Evolutionary conservation across 805 yeast species (phyloP), one percentile per base, ranked within the genome.

Genomic region (Zygotorulaspora sp.): DNA sequence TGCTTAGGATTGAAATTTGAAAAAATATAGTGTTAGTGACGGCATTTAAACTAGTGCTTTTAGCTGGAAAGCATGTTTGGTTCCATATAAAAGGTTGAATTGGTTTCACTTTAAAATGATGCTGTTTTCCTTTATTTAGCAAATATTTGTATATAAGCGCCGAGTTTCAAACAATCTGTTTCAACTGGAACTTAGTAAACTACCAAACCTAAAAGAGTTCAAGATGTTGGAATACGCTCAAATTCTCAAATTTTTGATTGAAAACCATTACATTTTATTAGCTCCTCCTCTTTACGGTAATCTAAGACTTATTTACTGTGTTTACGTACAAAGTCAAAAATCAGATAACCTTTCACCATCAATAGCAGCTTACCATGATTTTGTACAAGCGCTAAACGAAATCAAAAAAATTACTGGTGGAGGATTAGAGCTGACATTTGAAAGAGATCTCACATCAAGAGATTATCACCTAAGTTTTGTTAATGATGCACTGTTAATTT

Each of bases 231-330:
- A 45, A 12, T 22, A 45, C 25, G 19, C 26, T 15, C 36, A 36
- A 9, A 28, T 52, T 12, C 45, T 53, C 2, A 18, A 34, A 2
- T 59, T 49, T 35, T 30, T 59, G 27, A 37, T 52, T 9, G 57
- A 52, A 15, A 56, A 55, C 25, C 43, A 52, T 25, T 34, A n/a
- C 3, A 44, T 44, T 17, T 17, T 60, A 25, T 18, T 50, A 5
- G 41, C 38, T 6, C 40, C 35, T 32, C 63, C 63, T 9, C 27
- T 57, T n/a, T 37, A 39, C 8, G 65, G 65, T 2, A 36, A 47
- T 6, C 29, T 58, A 11, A 39, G 43, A 21, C 55, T 53, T 17
- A 42, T 57, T 3, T 50, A 38, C 36, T 34, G 45, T 20, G n/a
- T 53, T 28, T 53, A 36, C 49, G 12, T 38, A 16, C 20, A 25